Evolutionary conservation across 805 yeast genomes (phyloP).

Genomic region (Grigorovia humatica): DNA sequence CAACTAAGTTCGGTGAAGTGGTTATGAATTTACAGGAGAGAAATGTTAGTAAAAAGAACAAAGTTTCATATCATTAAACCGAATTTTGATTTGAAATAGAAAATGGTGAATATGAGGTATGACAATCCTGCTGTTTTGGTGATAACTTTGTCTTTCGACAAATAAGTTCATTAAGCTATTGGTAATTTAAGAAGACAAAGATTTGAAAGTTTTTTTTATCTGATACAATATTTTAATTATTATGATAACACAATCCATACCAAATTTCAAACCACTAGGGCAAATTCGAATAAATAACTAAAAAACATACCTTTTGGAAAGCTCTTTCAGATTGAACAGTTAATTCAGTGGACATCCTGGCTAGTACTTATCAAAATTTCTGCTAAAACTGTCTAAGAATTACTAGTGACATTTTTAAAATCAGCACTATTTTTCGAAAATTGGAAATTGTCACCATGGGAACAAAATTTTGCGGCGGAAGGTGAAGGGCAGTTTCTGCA

Average conservation of each 20-base stretch:
- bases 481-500: not conserved
- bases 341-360: constrained; percentile 97
- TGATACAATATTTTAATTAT: too few species aligned
- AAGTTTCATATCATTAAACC: too few species aligned
- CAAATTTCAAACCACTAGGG: not conserved
- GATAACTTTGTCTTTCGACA: too few species aligned
- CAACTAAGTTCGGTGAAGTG: too few species aligned
- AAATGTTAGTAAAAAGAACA: constrained; percentile 1
- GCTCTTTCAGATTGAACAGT: constrained; percentile 99
- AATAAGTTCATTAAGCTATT: too few species aligned
- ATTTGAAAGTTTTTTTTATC: too few species aligned
- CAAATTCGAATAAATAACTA: too few species aligned
- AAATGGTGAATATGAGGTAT: too few species aligned
- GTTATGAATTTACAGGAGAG: not conserved
- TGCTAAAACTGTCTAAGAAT: not conserved
- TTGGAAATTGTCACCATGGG: not conserved
- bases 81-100: too few species aligned
- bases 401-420: not conserved
- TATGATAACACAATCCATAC: not conserved
- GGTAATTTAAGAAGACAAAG: too few species aligned
- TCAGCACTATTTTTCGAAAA: not conserved
- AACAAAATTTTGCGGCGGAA: not conserved
- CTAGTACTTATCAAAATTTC: constrained; percentile 19
- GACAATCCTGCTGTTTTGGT: too few species aligned
- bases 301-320: constrained; percentile 92